Evolutionary conservation across 1,139 yeast genomes (phyloP), one percentile per base, ranked within the genome.

Genomic region (Hanseniaspora uvarum): DNA sequence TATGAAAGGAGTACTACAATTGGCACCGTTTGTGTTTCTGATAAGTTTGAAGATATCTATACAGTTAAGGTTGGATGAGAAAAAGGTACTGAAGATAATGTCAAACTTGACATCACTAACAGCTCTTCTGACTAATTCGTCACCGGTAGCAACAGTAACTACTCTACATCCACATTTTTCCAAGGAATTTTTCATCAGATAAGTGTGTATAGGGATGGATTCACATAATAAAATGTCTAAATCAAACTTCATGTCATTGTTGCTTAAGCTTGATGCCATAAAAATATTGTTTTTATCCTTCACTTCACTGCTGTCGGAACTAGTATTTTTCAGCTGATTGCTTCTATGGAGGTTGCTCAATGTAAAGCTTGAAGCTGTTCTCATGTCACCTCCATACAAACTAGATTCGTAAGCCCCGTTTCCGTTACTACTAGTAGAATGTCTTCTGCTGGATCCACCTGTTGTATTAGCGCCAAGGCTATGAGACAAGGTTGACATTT

Each of bases 71-170:
- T 81, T 81, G 14, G 85, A 79, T 28, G 86, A 70, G 61, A 78
- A 79, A 57, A 84, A 73, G 1, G 92, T 92, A 0, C 94, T 81
- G 58, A 89, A 74, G 37, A 92, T 87, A 45, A 88, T 62, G 67
- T 89, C 96, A 70, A 87, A 92, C 61, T 79, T 81, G 26, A 87
- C 86, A 55, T 82, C 83, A 40, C 95, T 85, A 0, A 94, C 84
- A 6, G 92, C 88, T 55, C 94, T 70, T 57, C 94, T 75, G 14
- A 88, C 78, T 54, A 88, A 73, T 59, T 87, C 96, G 58, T 88
- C 92, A 0, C 95, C 95, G 58, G 83, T 81, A 0, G 81, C 72
- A 6, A 86, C 86, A 1, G 87, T 73, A 7, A 86, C 86, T 8
- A 87, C 95, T 14, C 83, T 78, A 68, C 96, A 87, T 0, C 94